Base-by-base conservation (phyloP, 2,329 filamentous ascomycete species). In the Diatrype stigma region DNA sequence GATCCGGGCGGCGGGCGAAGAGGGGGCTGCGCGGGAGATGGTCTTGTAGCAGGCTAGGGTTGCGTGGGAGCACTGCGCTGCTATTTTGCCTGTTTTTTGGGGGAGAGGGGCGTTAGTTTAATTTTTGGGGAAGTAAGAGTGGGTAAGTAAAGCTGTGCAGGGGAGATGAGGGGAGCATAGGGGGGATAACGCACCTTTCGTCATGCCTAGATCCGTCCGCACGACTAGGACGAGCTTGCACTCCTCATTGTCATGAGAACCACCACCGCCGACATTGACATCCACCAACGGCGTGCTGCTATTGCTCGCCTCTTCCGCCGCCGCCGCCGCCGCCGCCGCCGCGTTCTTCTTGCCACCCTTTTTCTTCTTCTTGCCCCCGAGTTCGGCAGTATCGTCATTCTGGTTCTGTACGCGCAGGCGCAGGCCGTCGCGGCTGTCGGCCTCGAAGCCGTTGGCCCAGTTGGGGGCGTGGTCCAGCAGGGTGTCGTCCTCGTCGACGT, bases 21-120 rank as follows among this genome's bases (percentile, higher is more conserved):
- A 70, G 38, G 80, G 72, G 48, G 78, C 73, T 48, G 73, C 69
- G 2, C 75, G 70, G n/a, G 83, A 72, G 57, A 95, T 84, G 52
- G 85, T 76, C 75, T 96, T 97, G 84, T 96, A 99, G 81, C 93
- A 97, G 50, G 93, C 92, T 51, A 99, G 85, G 3, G 93, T 96
- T n/a, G 94, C 94, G 71, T 97, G 94, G 46, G 87, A 89, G 73
- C 89, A 93, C 73, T 97, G 94, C 7, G 94, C 94, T 51, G 90
- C 94, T 63, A 97, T 96, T 79, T 99, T 99, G 63, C 93, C 93
- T 96, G 57, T 44, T 45, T 16, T 30, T 5, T 5, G 26, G 26
- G 26, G 45, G 14, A 23, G n/a, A 11, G 40, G 19, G 16, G 34
- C 21, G 42, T 59, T 51, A 52, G 46, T 37, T 37, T 30, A 26